Base-by-base conservation (phyloP, 139 green algal species). In the Zygnema cylindricum region DNA sequence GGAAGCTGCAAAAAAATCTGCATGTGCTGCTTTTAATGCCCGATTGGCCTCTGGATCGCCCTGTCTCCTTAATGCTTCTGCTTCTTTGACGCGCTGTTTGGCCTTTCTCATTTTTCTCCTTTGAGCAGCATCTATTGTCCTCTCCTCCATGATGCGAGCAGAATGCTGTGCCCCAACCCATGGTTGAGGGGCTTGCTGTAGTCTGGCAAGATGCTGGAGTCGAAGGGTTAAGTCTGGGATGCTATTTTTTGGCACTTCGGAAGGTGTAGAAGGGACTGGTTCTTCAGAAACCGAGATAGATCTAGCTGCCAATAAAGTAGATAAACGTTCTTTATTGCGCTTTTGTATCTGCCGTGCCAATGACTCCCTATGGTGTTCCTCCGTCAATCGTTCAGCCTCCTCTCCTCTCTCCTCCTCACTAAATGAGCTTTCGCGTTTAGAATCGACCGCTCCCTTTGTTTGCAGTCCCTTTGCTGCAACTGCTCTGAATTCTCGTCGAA, bases 91-190 rank as follows among this genome's bases (percentile, higher is more conserved):
- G 40, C 69, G 36, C 39, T 63, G 35, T 41, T 86, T 76, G 49
- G 39, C 78, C 39, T 69, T 76, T 41, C 23, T 63, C 78, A 76
- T 63, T 41, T 30, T 63, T 41, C 69, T 43, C 78, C 78, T 63
- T 41, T 86, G 78, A 83, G 25, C 76, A 49, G 41, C 76, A 30
- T 71, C 76, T 35, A 32, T 39, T 33, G 3, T 83, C 32, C 76
- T 83, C 41, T 35, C 76, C 32, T 83, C 49, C 76, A 83, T 33
- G 33, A 49, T 83, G 41, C 76, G 7, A 25, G 16, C 7, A 63
- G 49, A 7, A 63, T 63, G 49, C 7, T 7, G 49, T 63, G 49
- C 7, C 49, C 7, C 7, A 63, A 35, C 76, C 76, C 49, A 49
- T 83, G 43, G 41, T 35, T 83, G 41, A 36, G 43, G 33, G 30